Conservation (phyloP, 2,329 filamentous ascomycete species). For the Trichoderma arundinaceum region DNA sequence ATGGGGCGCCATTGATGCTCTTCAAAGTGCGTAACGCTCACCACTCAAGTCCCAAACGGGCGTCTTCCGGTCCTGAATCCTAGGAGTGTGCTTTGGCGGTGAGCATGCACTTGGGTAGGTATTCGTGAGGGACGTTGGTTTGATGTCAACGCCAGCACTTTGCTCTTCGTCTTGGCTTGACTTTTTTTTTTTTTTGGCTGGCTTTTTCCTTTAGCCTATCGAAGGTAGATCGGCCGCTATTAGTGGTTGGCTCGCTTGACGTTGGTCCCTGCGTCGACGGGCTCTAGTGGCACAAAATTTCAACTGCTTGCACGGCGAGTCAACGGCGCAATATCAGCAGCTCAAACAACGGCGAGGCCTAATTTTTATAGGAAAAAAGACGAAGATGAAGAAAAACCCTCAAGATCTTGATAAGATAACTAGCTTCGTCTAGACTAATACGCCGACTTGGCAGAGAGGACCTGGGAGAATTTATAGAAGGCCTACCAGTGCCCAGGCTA, state of each 20-base stretch:
- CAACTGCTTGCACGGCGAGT: neutral
- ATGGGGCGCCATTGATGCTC: constrained; percentile 21
- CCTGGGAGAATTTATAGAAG: constrained; percentile 14
- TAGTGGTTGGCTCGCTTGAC: constrained; percentile 4
- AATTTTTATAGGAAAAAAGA: neutral
- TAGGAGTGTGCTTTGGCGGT: neutral
- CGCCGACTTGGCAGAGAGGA: constrained; percentile 8
- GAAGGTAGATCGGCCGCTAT: constrained; percentile 13
- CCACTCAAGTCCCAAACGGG: constrained; percentile 3
- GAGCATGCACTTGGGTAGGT: constrained; percentile 1
- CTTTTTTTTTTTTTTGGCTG: neutral
- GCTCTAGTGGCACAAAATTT: neutral
- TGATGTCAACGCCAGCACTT: neutral
- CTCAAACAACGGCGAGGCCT: neutral
- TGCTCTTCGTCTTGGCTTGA: neutral
- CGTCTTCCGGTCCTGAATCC: neutral
- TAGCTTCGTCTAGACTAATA: neutral
- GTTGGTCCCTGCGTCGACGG: constrained; percentile 22
- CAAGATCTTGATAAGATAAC: neutral
- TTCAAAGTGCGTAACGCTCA: neutral
- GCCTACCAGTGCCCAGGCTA: neutral
- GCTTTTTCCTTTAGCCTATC: constrained; percentile 11
- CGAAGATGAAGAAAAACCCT: neutral
- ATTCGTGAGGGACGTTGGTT: neutral
- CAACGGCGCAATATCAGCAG: neutral